These are phyloP conservation scores for Pyrenochaeta sp. DNA, from an alignment of 2,329 filamentous ascomycete species.

Conservation along the genomic window DNA sequence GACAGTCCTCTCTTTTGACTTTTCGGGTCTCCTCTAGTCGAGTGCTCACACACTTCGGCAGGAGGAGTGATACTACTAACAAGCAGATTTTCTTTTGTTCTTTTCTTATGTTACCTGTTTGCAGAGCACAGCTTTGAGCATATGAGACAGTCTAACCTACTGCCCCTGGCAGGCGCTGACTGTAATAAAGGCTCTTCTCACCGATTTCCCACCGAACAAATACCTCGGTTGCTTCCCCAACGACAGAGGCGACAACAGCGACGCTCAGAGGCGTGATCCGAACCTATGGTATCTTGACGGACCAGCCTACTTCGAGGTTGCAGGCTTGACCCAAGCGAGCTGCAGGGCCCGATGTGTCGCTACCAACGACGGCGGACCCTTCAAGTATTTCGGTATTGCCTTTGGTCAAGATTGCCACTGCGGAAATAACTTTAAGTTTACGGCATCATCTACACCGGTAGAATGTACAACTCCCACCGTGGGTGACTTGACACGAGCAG, in stretches of 20 bases:
- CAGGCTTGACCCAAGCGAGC: too few relatives aligned
- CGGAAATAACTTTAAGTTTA: too few relatives aligned
- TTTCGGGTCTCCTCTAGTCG: too few relatives aligned
- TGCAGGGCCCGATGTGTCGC: too few relatives aligned
- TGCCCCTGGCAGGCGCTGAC: constrained; percentile 20
- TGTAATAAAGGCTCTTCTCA: constrained; percentile 1
- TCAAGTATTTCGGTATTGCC: background rate
- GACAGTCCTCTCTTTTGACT: too few relatives aligned
- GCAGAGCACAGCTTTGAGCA: constrained; percentile 19
- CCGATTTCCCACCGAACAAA: background rate
- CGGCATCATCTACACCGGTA: too few relatives aligned
- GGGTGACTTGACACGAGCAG: background rate
- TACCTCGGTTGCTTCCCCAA: background rate
- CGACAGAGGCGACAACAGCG: too few relatives aligned
- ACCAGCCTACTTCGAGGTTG: too few relatives aligned
- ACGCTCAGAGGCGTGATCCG: too few relatives aligned
- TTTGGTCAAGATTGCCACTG: background rate
- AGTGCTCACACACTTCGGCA: too few relatives aligned
- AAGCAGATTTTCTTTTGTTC: constrained; percentile 2
- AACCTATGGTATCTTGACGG: background rate
- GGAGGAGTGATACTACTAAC: background rate
- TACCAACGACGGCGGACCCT: too few relatives aligned
- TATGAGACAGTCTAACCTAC: constrained; percentile 18
- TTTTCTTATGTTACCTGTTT: background rate
- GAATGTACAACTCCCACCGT: background rate